Conservation (phyloP, 2,329 filamentous ascomycete genomes). For the Neofusicoccum kwambonambiense region DNA sequence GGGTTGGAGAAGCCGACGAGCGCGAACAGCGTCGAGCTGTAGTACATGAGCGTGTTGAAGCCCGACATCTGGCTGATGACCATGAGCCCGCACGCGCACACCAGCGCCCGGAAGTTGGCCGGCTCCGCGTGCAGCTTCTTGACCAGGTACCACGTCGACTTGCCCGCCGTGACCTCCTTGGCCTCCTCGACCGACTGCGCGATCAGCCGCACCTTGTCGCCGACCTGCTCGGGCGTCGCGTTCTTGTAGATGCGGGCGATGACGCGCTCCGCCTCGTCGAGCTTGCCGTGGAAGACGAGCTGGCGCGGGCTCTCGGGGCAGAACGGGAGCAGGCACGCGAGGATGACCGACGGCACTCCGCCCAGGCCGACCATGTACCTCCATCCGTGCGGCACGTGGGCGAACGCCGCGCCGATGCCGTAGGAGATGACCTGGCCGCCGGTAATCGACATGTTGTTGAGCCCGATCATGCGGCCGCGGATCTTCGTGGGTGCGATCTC, state of each 20-base stretch:
- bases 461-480: conserved; percentile 49
- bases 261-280: conserved; percentile 41
- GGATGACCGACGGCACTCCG: conserved; percentile 47
- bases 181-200: conserved; percentile 40
- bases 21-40: conserved; percentile 43
- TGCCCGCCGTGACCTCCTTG: conserved; percentile 39
- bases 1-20: conserved; percentile 53
- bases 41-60: conserved; percentile 50
- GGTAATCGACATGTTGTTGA: conserved; percentile 48
- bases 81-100: conserved; percentile 53
- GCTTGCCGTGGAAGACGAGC: conserved; percentile 44
- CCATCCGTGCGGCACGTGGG: conserved; percentile 47
- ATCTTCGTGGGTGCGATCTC: conserved; percentile 52
- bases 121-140: conserved; percentile 48
- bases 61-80: conserved; percentile 50
- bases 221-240: conserved; percentile 44
- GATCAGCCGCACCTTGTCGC: conserved; percentile 47
- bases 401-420: conserved; percentile 32
- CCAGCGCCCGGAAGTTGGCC: conserved; percentile 46
- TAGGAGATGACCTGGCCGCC: conserved; percentile 33
- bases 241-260: conserved; percentile 44
- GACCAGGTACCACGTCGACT: conserved; percentile 42
- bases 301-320: conserved; percentile 52
- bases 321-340: conserved; percentile 44
- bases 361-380: conserved; percentile 51